Conservation (phyloP, 2,329 filamentous ascomycete genomes). For the Sphaerulina musiva region DNA sequence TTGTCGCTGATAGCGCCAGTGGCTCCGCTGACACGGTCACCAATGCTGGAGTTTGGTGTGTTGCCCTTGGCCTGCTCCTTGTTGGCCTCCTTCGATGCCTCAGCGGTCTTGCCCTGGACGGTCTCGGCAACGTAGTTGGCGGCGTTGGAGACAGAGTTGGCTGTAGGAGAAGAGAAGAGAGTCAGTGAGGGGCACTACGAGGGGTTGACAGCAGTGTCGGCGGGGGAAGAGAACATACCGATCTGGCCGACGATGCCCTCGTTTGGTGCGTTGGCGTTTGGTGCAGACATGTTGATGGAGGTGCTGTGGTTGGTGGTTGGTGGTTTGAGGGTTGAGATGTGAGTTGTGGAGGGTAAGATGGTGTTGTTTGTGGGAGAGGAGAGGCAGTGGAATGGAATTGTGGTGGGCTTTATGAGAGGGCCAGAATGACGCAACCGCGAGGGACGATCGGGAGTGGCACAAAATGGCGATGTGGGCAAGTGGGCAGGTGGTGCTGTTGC, state of each 20-base stretch:
- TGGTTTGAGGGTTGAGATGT: slow-evolving; percentile 2
- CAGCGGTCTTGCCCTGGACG: slow-evolving; percentile 51
- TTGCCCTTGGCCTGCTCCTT: slow-evolving; percentile 55
- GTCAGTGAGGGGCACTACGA: not conserved
- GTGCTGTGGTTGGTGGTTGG: slow-evolving; percentile 8
- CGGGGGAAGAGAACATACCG: not conserved
- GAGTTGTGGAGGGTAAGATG: not conserved
- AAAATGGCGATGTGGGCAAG: too few relatives aligned
- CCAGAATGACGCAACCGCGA: not conserved
- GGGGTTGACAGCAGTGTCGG: not conserved
- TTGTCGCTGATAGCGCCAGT: slow-evolving; percentile 49
- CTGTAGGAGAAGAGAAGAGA: not conserved
- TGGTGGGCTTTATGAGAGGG: not conserved
- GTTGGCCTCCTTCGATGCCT: slow-evolving; percentile 62
- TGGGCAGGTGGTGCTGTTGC: not conserved
- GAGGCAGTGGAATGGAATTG: not conserved
- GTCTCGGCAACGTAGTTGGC: slow-evolving; percentile 64
- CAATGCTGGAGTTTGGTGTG: slow-evolving; percentile 45
- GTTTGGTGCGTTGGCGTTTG: slow-evolving; percentile 40
- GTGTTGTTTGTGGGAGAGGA: not conserved
- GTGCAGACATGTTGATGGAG: slow-evolving; percentile 38
- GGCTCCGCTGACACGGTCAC: slow-evolving; percentile 51
- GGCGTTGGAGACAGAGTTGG: slow-evolving; percentile 44
- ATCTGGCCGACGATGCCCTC: slow-evolving; percentile 40
- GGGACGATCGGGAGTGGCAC: not conserved